Conservation (phyloP, 805 yeast genomes). For the Jamesozyma lodderae region DNA sequence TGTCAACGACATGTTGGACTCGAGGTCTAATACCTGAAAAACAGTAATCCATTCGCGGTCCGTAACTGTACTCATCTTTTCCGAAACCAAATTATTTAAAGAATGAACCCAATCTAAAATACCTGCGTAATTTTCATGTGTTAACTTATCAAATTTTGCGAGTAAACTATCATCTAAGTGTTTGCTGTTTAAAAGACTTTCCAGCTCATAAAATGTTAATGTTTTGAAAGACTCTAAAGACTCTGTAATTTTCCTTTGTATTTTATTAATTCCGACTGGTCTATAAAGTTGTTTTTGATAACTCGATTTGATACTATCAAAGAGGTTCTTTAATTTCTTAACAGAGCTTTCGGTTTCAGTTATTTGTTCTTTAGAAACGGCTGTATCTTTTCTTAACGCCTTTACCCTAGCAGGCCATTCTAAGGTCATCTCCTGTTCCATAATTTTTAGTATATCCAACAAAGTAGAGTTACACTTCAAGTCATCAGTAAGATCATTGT, state of each 20-base stretch:
- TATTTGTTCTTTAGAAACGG: slow-evolving; percentile 9
- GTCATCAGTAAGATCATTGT: slow-evolving; percentile 65
- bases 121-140: slow-evolving; percentile 26
- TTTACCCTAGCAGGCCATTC: slow-evolving; percentile 42
- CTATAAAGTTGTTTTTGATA: slow-evolving; percentile 65
- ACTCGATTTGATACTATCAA: slow-evolving; percentile 56
- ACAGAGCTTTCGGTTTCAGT: slow-evolving; percentile 24
- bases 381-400: slow-evolving; percentile 19
- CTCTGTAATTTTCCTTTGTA: slow-evolving; percentile 16
- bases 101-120: slow-evolving; percentile 55
- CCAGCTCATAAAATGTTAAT: slow-evolving; percentile 13
- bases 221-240: slow-evolving; percentile 13
- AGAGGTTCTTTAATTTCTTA: slow-evolving; percentile 34
- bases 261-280: slow-evolving; percentile 34
- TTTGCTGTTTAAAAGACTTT: slow-evolving; percentile 6
- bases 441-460: slow-evolving; percentile 53
- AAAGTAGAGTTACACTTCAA: slow-evolving; percentile 48
- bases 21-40: slow-evolving; percentile 64
- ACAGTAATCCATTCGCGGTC: slow-evolving; percentile 72
- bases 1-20: slow-evolving; percentile 47
- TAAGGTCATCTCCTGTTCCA: slow-evolving; percentile 53
- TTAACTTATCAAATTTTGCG: slow-evolving; percentile 16
- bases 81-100: slow-evolving; percentile 53
- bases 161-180: slow-evolving; percentile 24
- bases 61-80: slow-evolving; percentile 39